Evolutionary conservation across 106 monocot species (phyloP).

Genomic region (Phalaenopsis equestris): DNA sequence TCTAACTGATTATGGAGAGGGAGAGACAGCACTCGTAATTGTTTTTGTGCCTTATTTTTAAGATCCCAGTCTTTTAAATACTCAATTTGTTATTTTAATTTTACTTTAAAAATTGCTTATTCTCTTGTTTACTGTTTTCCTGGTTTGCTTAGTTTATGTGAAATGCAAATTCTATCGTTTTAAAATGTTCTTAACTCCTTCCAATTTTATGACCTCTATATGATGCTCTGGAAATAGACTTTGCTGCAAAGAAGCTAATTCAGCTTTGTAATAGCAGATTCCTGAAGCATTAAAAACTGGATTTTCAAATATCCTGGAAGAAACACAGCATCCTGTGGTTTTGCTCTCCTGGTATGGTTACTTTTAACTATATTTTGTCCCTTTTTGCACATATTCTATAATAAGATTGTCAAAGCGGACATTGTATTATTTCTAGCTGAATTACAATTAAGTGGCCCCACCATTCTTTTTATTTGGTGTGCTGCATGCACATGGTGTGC

Average conservation of each 20-base stretch:
- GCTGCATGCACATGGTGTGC: background rate
- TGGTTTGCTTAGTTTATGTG: background rate
- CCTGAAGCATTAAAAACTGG: conserved; percentile 51
- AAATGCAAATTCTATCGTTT: background rate
- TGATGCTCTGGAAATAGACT: background rate
- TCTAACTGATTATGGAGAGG: conserved; percentile 84
- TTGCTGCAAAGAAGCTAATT: background rate
- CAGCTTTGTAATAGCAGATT: conserved; percentile 35
- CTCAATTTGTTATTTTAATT: background rate
- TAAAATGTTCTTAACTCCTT: background rate
- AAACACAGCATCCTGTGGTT: conserved; percentile 69
- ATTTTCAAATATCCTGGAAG: conserved; percentile 49
- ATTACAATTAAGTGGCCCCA: background rate
- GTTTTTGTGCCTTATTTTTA: conserved; percentile 5
- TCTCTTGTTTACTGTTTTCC: background rate
- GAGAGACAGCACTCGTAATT: conserved; percentile 86
- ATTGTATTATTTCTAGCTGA: background rate
- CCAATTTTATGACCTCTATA: background rate
- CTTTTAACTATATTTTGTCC: background rate
- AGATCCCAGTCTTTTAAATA: background rate
- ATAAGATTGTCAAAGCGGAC: background rate
- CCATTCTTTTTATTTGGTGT: background rate
- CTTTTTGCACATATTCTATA: background rate
- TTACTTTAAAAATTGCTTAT: background rate
- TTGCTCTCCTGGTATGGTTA: conserved; percentile 59